These are phyloP conservation scores for Crithidia acanthocephali DNA, from an alignment of 208 protist genomes.

Conservation along the genomic window DNA sequence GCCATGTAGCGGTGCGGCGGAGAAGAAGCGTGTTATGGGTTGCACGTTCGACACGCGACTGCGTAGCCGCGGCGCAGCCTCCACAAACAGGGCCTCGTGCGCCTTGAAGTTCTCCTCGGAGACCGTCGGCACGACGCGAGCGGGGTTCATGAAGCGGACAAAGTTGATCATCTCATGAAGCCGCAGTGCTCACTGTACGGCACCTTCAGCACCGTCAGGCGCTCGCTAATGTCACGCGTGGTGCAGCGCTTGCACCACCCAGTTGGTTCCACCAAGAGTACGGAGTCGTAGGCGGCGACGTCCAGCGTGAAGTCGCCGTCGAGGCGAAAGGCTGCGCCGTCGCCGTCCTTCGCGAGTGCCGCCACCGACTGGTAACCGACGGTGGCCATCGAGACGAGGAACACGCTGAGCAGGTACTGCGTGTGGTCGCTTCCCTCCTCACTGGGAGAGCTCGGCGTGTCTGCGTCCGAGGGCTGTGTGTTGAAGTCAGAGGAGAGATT, in stretches of 20 bases:
- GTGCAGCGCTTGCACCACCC: slow-evolving; percentile 65
- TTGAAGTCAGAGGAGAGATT: slow-evolving; percentile 7
- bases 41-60: slow-evolving; percentile 55
- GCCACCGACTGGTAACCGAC: slow-evolving; percentile 24
- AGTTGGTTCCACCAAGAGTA: slow-evolving; percentile 82
- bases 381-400: slow-evolving; percentile 28
- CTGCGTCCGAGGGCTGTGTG: neutral
- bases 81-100: slow-evolving; percentile 75
- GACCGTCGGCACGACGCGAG: slow-evolving; percentile 73
- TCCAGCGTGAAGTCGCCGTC: slow-evolving; percentile 49
- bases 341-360: slow-evolving; percentile 10
- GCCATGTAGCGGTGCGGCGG: neutral
- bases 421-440: neutral
- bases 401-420: slow-evolving; percentile 29
- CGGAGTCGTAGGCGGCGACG: slow-evolving; percentile 50
- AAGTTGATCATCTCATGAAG: slow-evolving; percentile 86
- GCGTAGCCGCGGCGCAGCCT: slow-evolving; percentile 61
- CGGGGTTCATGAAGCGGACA: slow-evolving; percentile 76
- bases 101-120: slow-evolving; percentile 65
- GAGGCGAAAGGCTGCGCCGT: slow-evolving; percentile 12
- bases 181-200: slow-evolving; percentile 91
- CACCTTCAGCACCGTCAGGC: slow-evolving; percentile 51
- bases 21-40: slow-evolving; percentile 72
- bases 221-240: slow-evolving; percentile 25
- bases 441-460: neutral